Base-by-base conservation (phyloP, 495 filamentous ascomycete species). In the Geoglossum glabrum region DNA sequence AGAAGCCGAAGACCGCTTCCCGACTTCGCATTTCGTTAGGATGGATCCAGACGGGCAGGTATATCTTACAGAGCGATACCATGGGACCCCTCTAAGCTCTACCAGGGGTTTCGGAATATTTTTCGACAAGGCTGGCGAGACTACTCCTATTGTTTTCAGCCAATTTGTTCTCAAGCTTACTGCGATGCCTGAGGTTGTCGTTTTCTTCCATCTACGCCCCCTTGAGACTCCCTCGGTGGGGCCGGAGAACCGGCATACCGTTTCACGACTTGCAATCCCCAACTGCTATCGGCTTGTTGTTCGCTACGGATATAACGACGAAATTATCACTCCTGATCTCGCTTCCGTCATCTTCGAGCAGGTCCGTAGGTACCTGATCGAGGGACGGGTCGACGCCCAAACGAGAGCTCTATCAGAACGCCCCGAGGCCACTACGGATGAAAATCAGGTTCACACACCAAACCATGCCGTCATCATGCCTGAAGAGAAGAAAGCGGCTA, bases 231-330 rank as follows among this genome's bases (percentile, higher is more conserved):
- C 67, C 43, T 31, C 57, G 8, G 68, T 58, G 57, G 68, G 57
- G 7, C 57, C 62, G 9, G 74, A 77, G 30, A 70, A 79, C 15
- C 72, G 74, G 0, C 77, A 73, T 58, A 68, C 69, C 6, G 68
- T 79, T 9, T 64, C 67, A 3, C 65, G 74, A 13, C 61, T 67
- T 13, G 69, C 73, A 0, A 68, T 82, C 19, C 76, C 75, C 0
- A 74, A 81, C 38, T 79, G 77, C 57, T 87, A 84, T 59, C 75
- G 82, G 1, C 70, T 87, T 8, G 78, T 83, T 1, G 70, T 84
- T n/a, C 78, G 81, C 7, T 79, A 85, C 60, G 84, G 84, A 1
- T 87, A 84, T 61, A 82, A 75, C 61, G 84, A 87, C 61, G 73
- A 77, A 19, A 74, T 87, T 55, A 74, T 87, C 54, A 79, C 73